phyloP scores from a whole-genome alignment of 1,139 yeast species.

The Oligophagozyma castellii region DNA sequence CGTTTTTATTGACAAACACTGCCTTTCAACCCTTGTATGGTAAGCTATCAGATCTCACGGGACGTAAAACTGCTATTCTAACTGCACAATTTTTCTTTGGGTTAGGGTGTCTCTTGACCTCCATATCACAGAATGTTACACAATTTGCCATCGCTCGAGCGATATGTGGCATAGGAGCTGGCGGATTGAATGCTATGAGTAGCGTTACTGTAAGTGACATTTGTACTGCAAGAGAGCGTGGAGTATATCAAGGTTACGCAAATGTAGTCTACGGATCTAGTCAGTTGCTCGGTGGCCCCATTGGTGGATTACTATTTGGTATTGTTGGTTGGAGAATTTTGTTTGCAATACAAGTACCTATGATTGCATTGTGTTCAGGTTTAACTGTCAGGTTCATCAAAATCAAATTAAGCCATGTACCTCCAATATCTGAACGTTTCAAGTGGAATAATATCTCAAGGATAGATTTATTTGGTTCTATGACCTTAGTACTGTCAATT shows the following conservation, averaged over 20 bases:
- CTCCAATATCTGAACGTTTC: conserved; percentile 25
- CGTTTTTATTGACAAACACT: conserved; percentile 46
- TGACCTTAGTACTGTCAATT: conserved; percentile 44
- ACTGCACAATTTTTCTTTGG: conserved; percentile 35
- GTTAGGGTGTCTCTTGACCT: conserved; percentile 30
- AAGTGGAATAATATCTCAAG: conserved; percentile 37
- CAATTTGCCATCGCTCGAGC: conserved; percentile 35
- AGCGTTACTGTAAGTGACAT: conserved; percentile 37
- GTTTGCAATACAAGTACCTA: conserved; percentile 49
- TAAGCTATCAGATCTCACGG: conserved; percentile 39
- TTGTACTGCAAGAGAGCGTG: conserved; percentile 35
- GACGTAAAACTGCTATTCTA: conserved; percentile 32
- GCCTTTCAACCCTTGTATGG: conserved; percentile 62
- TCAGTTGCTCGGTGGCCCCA: conserved; percentile 55
- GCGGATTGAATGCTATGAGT: conserved; percentile 35
- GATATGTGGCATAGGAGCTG: conserved; percentile 39
- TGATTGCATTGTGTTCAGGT: conserved; percentile 35
- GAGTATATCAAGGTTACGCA: conserved; percentile 41
- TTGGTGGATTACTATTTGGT: conserved; percentile 63
- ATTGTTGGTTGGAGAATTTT: conserved; percentile 70
- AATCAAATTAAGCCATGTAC: conserved; percentile 22
- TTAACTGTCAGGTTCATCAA: conserved; percentile 19
- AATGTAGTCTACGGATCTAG: conserved; percentile 53
- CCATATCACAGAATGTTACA: conserved; percentile 29
- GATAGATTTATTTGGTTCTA: conserved; percentile 66